Conservation (phyloP, 1,139 yeast species). For the Chernovozyma sophiae-reginae region DNA sequence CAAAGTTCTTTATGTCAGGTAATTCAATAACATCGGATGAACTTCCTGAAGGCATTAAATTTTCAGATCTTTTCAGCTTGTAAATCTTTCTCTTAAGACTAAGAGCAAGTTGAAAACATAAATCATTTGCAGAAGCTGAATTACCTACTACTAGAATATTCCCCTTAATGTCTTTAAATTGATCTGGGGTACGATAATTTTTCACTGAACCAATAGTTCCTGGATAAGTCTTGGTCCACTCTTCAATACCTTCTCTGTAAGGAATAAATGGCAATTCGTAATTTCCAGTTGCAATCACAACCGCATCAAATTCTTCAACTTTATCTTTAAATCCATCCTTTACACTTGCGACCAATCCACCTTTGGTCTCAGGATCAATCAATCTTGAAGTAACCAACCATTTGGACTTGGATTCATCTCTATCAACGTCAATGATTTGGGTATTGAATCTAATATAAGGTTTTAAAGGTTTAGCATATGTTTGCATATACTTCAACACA, state of each 20-base stretch:
- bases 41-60: slow-evolving; percentile 39
- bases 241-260: slow-evolving; percentile 41
- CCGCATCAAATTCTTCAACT: slow-evolving; percentile 44
- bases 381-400: slow-evolving; percentile 35
- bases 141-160: slow-evolving; percentile 55
- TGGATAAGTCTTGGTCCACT: slow-evolving; percentile 40
- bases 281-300: slow-evolving; percentile 56
- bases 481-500: slow-evolving; percentile 44
- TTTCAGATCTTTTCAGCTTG: slow-evolving; percentile 42
- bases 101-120: slow-evolving; percentile 48
- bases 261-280: slow-evolving; percentile 57
- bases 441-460: slow-evolving; percentile 30
- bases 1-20: slow-evolving; percentile 32
- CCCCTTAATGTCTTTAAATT: slow-evolving; percentile 23
- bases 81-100: slow-evolving; percentile 34
- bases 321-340: slow-evolving; percentile 8
- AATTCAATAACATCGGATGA: slow-evolving; percentile 35
- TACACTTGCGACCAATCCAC: slow-evolving; percentile 23
- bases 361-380: slow-evolving; percentile 18
- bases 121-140: slow-evolving; percentile 60
- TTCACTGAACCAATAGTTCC: slow-evolving; percentile 40
- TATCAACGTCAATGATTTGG: slow-evolving; percentile 24
- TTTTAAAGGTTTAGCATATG: slow-evolving; percentile 40
- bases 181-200: slow-evolving; percentile 8
- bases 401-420: slow-evolving; percentile 15